Evolutionary conservation across 2,329 filamentous ascomycete species (phyloP), one percentile per base, ranked within the genome.

Genomic region (Shiraia sp.): DNA sequence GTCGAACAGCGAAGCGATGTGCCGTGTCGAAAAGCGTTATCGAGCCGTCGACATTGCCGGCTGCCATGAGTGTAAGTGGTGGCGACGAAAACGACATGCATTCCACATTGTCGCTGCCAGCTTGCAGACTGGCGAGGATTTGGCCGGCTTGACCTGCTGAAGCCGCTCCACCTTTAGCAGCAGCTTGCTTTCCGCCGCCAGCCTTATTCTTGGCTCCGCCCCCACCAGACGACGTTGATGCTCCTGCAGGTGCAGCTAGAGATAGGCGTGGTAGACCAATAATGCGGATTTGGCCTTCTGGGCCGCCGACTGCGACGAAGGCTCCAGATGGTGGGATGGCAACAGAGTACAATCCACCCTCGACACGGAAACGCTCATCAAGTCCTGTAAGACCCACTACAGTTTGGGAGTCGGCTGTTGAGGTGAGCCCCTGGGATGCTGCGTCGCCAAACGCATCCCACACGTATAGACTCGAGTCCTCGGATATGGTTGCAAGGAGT

Each of bases 361-460:
- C 88, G 35, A 97, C 87, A 23, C 82, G 84, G 73, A 99, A 99
- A 32, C 93, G 85, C 74, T 95, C 88, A 71, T 99, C 93, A 10
- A 82, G 78, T 0, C 79, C 80, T 2, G 88, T 96, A 32, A 96
- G 77, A 0, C 83, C 84, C 6, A 97, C 82, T 10, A 91, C 83
- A 0, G 88, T 76, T 52, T 83, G 82, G 10, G 78, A 75, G 16
- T 79, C 76, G 4, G 77, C 74, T 2, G 76, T 75, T 16, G 79
- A 75, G 2, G 75, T 74, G 10, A 85, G 67, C 3, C 81, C 83
- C 7, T 81, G 80, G 0, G 79, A 85, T 3, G 86, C 85, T 1
- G 88, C 88, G 15, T 83, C 80, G 34, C 89, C 88, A 72, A 90
- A 96, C 10, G 91, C 86, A 63, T 97, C 93, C 82, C 90, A 96